A percentile compares a stretch with the other conserved stretches of the same genome.
phyloP scores from a whole-genome alignment of 495 filamentous ascomycete genomes.

The Xanthoparmelia taractica region DNA sequence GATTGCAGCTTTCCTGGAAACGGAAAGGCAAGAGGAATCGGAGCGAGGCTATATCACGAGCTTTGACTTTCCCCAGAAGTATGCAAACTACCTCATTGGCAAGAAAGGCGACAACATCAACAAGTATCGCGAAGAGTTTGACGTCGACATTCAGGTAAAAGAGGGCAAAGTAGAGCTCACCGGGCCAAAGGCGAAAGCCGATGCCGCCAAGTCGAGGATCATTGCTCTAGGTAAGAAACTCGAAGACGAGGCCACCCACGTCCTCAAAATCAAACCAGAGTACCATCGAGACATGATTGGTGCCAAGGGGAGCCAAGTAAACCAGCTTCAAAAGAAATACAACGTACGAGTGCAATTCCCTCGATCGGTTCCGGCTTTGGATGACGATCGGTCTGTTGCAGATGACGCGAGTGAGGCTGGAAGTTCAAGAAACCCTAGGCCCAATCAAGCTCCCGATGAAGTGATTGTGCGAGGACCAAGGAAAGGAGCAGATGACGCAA shows the following conservation, averaged over 20 bases:
- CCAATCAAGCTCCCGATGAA: constrained; percentile 76
- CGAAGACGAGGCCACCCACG: constrained; percentile 78
- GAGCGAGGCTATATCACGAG: constrained; percentile 75
- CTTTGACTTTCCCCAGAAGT: constrained; percentile 93
- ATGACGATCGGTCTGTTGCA: constrained; percentile 59
- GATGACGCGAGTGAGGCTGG: constrained; percentile 68
- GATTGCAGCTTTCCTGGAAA: constrained; percentile 65
- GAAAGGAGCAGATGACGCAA: constrained; percentile 81
- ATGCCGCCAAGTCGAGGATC: constrained; percentile 73
- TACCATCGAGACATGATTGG: constrained; percentile 73
- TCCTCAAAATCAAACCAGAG: constrained; percentile 80
- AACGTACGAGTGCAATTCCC: constrained; percentile 93
- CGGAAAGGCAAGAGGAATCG: constrained; percentile 78
- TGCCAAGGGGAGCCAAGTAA: constrained; percentile 56
- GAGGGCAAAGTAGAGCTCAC: constrained; percentile 64
- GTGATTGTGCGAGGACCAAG: constrained; percentile 84
- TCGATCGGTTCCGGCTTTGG: constrained; percentile 44
- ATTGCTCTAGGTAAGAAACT: constrained; percentile 64
- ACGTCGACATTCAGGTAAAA: constrained; percentile 89
- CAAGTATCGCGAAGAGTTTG: constrained; percentile 90
- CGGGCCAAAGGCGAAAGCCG: constrained; percentile 70
- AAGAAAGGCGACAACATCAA: constrained; percentile 88
- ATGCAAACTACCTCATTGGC: constrained; percentile 86
- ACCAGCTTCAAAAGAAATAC: constrained; percentile 72
- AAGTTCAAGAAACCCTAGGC: constrained; percentile 47